Evolutionary conservation across 2,329 filamentous ascomycete genomes (phyloP), one percentile per base, ranked within the genome.

Genomic region (Aspergillus fijiensis): DNA sequence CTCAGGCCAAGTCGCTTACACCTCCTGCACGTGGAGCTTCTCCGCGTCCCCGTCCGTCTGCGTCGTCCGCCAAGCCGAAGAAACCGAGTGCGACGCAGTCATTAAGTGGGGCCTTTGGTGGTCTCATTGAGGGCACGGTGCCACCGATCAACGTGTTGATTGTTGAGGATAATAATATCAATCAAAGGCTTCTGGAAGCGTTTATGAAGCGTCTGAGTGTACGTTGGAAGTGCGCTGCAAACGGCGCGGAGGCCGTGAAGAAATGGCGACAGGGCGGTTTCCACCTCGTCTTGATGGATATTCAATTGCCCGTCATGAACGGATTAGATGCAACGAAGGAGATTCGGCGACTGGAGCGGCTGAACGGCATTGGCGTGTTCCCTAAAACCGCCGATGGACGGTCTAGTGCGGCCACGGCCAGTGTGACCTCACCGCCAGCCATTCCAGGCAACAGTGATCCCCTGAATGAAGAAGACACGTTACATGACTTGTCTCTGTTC

Each of bases 141-240:
- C 95, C 95, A 7, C 94, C 95, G 1, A 98, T 99, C 79, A 98
- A 96, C 68, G 93, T 98, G 7, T 82, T 99, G 49, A 96, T 99
- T 62, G 95, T 99, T 14, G 95, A 99, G 79, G 95, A 99, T 79
- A 99, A 99, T 76, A 92, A 95, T 64, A 98, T 99, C 83, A 99
- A 98, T 72, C 81, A 98, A 67, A 91, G 92, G 70, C 87, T 99
- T 10, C 81, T 99, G 39, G 94, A 97, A 72, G 92, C 93, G 1
- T 96, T 99, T 71, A 94, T 98, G 82, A 96, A 97, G 79, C 85
- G 92, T 52, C 83, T 99, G 53, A 97, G 96, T 72, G 95, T 99
- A 6, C 87, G 95, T 35, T 98, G 94, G 92, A 90, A 95, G 76
- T 96, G 92, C n/a, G 95, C 95, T 42, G 92, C 96, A 84, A 96